Evolutionary conservation across 352 stramenopile genomes (phyloP).

Genomic region (Stramenopiles sp.): DNA sequence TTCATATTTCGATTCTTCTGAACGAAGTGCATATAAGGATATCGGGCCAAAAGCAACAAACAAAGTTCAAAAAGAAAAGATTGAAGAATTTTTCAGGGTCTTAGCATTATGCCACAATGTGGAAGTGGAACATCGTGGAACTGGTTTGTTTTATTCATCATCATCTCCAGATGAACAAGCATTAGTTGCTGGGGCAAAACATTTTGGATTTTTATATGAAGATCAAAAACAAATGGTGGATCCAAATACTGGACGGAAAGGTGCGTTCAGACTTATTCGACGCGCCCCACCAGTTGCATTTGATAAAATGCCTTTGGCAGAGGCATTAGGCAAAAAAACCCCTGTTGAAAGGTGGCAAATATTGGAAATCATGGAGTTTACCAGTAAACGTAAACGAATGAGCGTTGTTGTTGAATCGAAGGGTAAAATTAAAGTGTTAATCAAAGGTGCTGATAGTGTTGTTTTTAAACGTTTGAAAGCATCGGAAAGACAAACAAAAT

Average conservation of each 20-base stretch:
- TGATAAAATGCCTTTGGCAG: background rate
- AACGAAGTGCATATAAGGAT: background rate
- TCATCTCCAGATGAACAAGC: slow-evolving; percentile 60
- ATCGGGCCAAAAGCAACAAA: background rate
- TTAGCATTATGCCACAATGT: slow-evolving; percentile 59
- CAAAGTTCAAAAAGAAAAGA: slow-evolving; percentile 22
- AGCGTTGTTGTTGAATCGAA: slow-evolving; percentile 53
- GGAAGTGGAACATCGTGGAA: slow-evolving; percentile 35
- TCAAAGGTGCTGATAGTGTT: slow-evolving; percentile 75
- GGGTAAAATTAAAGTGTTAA: slow-evolving; percentile 39
- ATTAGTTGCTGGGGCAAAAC: slow-evolving; percentile 41
- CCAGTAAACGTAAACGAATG: slow-evolving; percentile 75
- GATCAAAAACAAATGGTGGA: background rate
- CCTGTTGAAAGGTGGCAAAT: slow-evolving; percentile 32
- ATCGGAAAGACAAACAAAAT: background rate
- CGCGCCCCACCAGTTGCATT: background rate
- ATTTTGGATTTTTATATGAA: slow-evolving; percentile 28
- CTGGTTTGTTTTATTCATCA: background rate
- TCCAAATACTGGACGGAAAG: background rate
- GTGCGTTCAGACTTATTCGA: background rate
- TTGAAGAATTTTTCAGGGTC: slow-evolving; percentile 52
- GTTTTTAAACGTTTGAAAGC: slow-evolving; percentile 49
- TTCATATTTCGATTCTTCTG: slow-evolving; percentile 40
- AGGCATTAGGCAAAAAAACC: slow-evolving; percentile 17
- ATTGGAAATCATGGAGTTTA: slow-evolving; percentile 67